Evolutionary conservation across 176 grass and related monocot genomes (phyloP), one percentile per base, ranked within the genome.

Genomic region (Elaeis guineensis): DNA sequence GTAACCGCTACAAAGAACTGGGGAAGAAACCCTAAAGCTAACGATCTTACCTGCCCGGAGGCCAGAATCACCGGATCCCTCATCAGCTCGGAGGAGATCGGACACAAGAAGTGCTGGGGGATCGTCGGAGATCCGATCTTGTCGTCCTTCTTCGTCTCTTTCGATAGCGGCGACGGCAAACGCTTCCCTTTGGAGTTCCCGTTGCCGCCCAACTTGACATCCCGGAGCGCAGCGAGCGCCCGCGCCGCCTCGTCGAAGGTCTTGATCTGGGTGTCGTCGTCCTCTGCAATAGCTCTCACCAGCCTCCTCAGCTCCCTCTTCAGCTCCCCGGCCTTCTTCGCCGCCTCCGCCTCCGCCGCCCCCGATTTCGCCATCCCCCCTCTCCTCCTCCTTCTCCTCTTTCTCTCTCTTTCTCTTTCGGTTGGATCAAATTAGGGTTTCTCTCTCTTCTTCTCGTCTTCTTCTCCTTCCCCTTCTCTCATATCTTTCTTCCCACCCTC

Each of bases 41-140:
- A 71, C 75, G 71, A 61, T 44, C 35, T 44, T 44, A 95, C 90
- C 90, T 95, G 76, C 28, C 90, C 90, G 25, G 90, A 86, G 49
- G 83, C 80, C 49, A 86, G 63, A 61, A 95, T 62, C 55, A 95
- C 90, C 39, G 90, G 90, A 69, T 95, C 90, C 63, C 59, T 76
- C 90, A 95, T 95, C 59, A 89, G 68, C 26, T 70, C 75, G 30
- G 76, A 68, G 3, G 90, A 95, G 30, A 95, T 86, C 58, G 90
- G 86, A 65, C 90, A 95, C 3, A 89, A 32, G 66, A 89, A 89
- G 53, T 77, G 59, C 70, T 77, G 30, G 2, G 90, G 90, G 19
- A 82, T 28, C 19, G 51, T 59, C 16, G 57, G 62, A 66, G 48
- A 5, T 17, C 35, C 50, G 11, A 44, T 44, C 35, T 12, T 44